Percentiles rank a stretch among this genome's conserved stretches.
Conservation (phyloP, 345 rosid genomes). For the Melaleuca alternifolia region DNA sequence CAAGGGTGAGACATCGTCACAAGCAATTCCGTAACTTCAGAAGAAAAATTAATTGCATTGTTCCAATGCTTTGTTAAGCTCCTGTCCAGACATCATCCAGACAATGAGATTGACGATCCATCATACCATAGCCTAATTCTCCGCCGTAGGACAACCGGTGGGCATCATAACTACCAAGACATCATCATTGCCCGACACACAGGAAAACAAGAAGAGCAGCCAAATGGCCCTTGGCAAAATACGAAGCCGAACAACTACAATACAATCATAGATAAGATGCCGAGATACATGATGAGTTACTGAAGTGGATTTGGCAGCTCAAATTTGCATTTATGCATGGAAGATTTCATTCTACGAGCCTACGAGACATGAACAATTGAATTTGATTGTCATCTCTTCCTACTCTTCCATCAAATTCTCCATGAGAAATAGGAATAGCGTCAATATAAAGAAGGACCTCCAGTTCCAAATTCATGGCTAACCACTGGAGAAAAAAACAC, state of each 20-base stretch:
- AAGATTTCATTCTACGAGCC: background rate
- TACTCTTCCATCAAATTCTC: background rate
- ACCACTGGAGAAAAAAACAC: background rate
- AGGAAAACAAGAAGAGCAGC: background rate
- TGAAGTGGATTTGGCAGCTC: background rate
- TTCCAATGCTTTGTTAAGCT: background rate
- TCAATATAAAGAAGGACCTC: background rate
- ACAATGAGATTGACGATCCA: background rate
- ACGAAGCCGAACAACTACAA: background rate
- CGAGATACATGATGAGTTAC: background rate
- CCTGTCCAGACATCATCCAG: background rate
- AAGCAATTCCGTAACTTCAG: background rate
- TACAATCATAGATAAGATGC: background rate
- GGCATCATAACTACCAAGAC: background rate
- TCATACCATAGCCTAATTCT: background rate
- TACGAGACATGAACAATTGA: background rate
- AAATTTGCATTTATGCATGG: background rate
- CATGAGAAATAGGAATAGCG: background rate
- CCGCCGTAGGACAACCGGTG: background rate
- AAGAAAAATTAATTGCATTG: background rate
- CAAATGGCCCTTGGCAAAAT: background rate
- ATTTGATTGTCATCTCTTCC: background rate
- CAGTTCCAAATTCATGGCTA: background rate
- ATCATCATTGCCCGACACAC: rapidly evolving
- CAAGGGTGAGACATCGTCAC: background rate